These are phyloP conservation scores for Phytophthora syringae DNA, from an alignment of 352 stramenopile species.

Conservation along the genomic window DNA sequence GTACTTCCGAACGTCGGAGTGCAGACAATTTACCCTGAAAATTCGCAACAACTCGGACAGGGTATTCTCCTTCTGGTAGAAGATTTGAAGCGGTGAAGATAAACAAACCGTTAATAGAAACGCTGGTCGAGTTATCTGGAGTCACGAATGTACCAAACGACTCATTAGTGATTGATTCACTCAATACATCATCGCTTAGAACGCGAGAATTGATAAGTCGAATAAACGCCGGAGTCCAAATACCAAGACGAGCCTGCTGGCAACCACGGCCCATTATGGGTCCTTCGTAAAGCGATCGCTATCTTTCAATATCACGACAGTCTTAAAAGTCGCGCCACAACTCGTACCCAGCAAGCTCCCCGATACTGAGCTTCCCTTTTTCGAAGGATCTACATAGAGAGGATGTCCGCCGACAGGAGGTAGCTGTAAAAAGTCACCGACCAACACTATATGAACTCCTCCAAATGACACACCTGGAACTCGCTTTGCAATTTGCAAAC, in stretches of 20 bases:
- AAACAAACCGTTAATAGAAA: slow-evolving; percentile 10
- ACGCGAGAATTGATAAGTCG: slow-evolving; percentile 23
- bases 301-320: slow-evolving; percentile 14
- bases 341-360: slow-evolving; percentile 1
- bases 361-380: neutral
- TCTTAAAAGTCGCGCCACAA: slow-evolving; percentile 5
- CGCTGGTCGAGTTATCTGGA: neutral
- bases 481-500: too few relatives aligned
- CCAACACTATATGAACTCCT: too few relatives aligned
- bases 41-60: too few relatives aligned
- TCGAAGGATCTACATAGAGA: slow-evolving; percentile 1
- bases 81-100: too few relatives aligned
- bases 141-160: slow-evolving; percentile 4
- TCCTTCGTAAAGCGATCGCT: slow-evolving; percentile 27
- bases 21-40: slow-evolving; percentile 1
- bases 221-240: slow-evolving; percentile 24
- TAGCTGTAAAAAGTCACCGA: slow-evolving; percentile 2
- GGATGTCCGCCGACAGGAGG: slow-evolving; percentile 5
- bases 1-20: neutral
- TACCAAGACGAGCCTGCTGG: slow-evolving; percentile 20
- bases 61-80: neutral
- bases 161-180: neutral
- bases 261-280: slow-evolving; percentile 30
- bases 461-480: too few relatives aligned
- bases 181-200: neutral